Evolutionary conservation across 208 protist genomes (phyloP), one percentile per base, ranked within the genome.

Genomic region (Trypanosoma vivax): DNA sequence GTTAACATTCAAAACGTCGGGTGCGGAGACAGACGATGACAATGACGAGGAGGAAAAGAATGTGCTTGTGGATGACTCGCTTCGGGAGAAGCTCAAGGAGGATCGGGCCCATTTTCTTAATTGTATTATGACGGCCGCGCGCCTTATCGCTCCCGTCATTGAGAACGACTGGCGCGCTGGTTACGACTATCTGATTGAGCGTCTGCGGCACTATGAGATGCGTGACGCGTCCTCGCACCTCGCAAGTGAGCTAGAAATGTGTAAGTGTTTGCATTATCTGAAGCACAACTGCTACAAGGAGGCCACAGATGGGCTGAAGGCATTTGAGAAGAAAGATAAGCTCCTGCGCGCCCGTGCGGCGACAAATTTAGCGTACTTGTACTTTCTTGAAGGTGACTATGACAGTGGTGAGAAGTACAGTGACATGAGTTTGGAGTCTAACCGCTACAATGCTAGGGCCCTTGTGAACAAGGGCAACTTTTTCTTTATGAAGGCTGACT

Each of bases 381-480:
- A 99, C 83, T 98, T 98, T 70, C 81, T 98, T n/a, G 96, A 98
- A 62, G 92, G 90, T 52, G 95, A 98, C 72, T 82, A 90, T 63
- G 90, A 96, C 14, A 97, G 85, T 60, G 96, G 95, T 16, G 88
- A 97, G 56, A 92, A 94, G 62, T 97, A 98, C 75, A 97, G 95
- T 59, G 80, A 97, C 48, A 75, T 95, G 56, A 96, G 94, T 38
- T 63, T 98, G 40, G 75, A 88, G 63, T 75, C 92, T 37, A 92
- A 98, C 64, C 76, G 88, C 64, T 98, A 98, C 83, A 99, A 99
- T 73, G 94, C 96, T 40, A 95, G 89, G 64, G 97, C 97, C 28
- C 76, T 98, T 2, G 96, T 98, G 1, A 98, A 98, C 73, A 97
- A 97, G 72, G 97, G 95, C 24, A 98, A 98, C 71, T 96, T 92